These are phyloP conservation scores for Suhomyces sp. DNA, from an alignment of 805 yeast genomes.

Conservation along the genomic window DNA sequence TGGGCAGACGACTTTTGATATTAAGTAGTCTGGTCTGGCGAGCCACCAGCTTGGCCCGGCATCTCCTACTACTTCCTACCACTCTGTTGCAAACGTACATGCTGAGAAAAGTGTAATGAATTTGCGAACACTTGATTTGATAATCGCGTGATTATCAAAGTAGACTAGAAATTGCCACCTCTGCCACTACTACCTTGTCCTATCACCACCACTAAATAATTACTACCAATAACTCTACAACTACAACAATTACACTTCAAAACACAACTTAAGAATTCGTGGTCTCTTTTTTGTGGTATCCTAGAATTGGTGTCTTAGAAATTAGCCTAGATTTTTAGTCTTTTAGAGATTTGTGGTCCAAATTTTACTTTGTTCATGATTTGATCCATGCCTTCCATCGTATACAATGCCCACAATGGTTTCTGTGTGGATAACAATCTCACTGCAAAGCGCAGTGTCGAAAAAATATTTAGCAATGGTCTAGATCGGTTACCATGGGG, in stretches of 20 bases:
- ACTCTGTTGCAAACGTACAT: not conserved
- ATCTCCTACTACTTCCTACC: not conserved
- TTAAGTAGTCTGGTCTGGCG: not conserved
- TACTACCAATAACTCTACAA: no score
- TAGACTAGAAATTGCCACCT: no score
- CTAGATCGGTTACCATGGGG: slow-evolving; percentile 12
- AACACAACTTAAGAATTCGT: no score
- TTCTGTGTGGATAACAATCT: slow-evolving; percentile 10
- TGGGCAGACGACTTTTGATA: slow-evolving; percentile 23
- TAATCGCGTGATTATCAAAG: not conserved
- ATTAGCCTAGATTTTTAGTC: no score
- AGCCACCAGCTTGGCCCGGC: not conserved
- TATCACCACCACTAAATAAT: no score
- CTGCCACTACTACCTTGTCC: no score
- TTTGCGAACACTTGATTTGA: not conserved
- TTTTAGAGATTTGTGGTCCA: no score
- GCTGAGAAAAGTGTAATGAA: not conserved
- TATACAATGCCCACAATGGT: slow-evolving; percentile 18
- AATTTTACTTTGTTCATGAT: no score
- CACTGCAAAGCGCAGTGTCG: not conserved
- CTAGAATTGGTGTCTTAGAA: no score
- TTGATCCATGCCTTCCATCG: not conserved
- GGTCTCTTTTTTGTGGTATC: no score
- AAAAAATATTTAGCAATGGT: slow-evolving; percentile 7
- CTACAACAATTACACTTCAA: no score